Base-by-base conservation (phyloP, 2,329 filamentous ascomycete genomes). In the Cladosporium oxysporum region DNA sequence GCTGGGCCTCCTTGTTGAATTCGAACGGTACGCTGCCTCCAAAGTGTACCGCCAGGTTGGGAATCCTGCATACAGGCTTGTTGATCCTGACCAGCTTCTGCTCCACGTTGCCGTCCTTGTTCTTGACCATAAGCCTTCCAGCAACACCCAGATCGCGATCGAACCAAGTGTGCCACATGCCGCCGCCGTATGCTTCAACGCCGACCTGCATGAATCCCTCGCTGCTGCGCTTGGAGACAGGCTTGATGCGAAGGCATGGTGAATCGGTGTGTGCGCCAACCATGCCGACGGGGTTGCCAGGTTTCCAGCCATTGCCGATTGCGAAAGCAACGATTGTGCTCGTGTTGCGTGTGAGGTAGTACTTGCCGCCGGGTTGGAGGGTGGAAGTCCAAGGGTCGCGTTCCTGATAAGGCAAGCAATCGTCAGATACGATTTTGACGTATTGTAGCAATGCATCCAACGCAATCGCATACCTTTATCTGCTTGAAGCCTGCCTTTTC, bases 161-260 rank as follows among this genome's bases (percentile, higher is more conserved):
- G 76, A 99, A 99, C 95, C 88, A 99, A 57, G 92, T 96, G 79
- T 97, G 93, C 94, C 94, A 98, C 74, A 98, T 89, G 65, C 95
- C 95, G 68, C 95, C 95, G 62, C 95, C 95, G 76, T 99, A 99
- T 1, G 92, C 94, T 83, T 99, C 95, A 61, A 97, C 94, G 62
- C 93, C 95, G 66, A 99, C 89, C 80, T 99, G 95, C 69, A 97
- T 81, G 79, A 95, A 99, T 14, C 94, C 94, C 70, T 91, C 90
- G 65, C 87, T 88, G 74, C 87, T 86, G 81, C 94, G 95, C 81
- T 94, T 97, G 76, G 92, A 96, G 50, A 97, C 90, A 14, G 95
- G 95, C 83, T 99, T 99, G 77, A 99, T 84, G 67, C 94, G 90
- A 59, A 99, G 86, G 72, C 91, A 93, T 6, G 92, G 93, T 12